Evolutionary conservation across 352 stramenopile species (phyloP).

Genomic region (Pythium vanterpoolii): DNA sequence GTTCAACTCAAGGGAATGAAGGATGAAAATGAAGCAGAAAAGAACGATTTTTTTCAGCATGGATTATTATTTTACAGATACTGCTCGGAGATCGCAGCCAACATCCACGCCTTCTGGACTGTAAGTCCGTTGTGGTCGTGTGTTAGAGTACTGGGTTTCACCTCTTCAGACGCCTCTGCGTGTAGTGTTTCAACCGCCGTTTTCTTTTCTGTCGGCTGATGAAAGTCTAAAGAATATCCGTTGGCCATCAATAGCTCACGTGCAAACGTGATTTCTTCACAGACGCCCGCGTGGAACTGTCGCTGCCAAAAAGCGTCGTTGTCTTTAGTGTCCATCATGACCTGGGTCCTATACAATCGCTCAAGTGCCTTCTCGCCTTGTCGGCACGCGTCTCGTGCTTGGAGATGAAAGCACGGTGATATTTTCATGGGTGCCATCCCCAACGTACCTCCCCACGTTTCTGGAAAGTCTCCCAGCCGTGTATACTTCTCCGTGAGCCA

Average conservation of each 20-base stretch:
- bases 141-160: not conserved
- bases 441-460: constrained; percentile 26
- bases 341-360: constrained; percentile 24
- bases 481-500: constrained; percentile 41
- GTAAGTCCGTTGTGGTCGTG: constrained; percentile 14
- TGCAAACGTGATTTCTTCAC: constrained; percentile 32
- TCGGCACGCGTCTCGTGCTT: constrained; percentile 26
- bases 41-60: not conserved
- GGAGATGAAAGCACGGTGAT: constrained; percentile 37
- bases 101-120: constrained; percentile 36
- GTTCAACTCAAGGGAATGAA: not conserved
- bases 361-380: constrained; percentile 1
- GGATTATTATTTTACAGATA: constrained; percentile 24
- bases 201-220: not conserved
- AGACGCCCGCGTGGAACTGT: constrained; percentile 29
- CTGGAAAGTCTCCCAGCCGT: constrained; percentile 27
- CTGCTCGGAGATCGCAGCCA: constrained; percentile 33
- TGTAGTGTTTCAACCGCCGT: not conserved
- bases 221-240: not conserved
- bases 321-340: constrained; percentile 20
- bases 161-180: not conserved
- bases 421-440: constrained; percentile 12
- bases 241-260: constrained; percentile 12
- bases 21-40: not conserved
- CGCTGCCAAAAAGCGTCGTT: constrained; percentile 18